phyloP scores from a whole-genome alignment of 164 flowering plant species.

The Vitis amurensis region DNA sequence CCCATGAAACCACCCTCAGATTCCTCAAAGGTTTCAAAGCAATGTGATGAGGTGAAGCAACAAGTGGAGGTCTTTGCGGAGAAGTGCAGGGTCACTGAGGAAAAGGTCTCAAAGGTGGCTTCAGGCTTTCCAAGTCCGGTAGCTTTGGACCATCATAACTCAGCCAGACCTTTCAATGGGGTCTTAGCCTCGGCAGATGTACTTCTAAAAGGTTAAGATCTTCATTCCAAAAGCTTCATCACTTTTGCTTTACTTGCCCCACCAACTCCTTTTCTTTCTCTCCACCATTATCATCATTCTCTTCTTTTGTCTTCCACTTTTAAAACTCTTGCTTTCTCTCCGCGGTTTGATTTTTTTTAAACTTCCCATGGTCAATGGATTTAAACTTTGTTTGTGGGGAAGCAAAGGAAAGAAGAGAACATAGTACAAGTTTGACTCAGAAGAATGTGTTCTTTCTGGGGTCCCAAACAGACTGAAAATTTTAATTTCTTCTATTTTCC shows the following conservation, averaged over 20 bases:
- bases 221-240: conserved; percentile 4
- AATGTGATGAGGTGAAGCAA: conserved; percentile 33
- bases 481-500: too few relatives aligned
- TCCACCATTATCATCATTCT: neutral
- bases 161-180: conserved; percentile 42
- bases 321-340: conserved; percentile 4
- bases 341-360: conserved; percentile 1
- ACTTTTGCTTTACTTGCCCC: conserved; percentile 7
- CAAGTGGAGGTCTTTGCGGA: conserved; percentile 47
- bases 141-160: conserved; percentile 33
- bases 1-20: conserved; percentile 26
- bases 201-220: conserved; percentile 63
- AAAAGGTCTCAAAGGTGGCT: conserved; percentile 35
- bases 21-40: conserved; percentile 27
- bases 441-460: too few relatives aligned
- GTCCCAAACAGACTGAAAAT: too few relatives aligned
- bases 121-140: conserved; percentile 34
- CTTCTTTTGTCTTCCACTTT: conserved; percentile 7
- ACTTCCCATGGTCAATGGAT: too few relatives aligned
- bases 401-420: too few relatives aligned
- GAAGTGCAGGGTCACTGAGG: conserved; percentile 47
- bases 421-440: too few relatives aligned
- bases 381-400: too few relatives aligned
- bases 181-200: conserved; percentile 40
- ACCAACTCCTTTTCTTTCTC: conserved; percentile 9